Evolutionary conservation across 352 stramenopile species (phyloP).

Genomic region (Globisporangium nagaii): DNA sequence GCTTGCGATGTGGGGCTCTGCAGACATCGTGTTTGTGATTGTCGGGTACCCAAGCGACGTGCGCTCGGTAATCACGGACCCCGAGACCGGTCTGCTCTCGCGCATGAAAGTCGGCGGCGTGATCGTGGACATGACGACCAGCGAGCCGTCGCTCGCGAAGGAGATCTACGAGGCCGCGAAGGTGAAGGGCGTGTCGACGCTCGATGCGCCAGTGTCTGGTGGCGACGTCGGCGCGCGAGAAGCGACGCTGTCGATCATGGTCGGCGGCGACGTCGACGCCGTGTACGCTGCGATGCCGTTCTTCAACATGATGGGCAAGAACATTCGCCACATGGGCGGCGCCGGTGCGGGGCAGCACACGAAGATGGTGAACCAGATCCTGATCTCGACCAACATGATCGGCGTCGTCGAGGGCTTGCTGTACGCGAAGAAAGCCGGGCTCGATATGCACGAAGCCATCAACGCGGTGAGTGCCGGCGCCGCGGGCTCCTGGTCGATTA

Average conservation of each 20-base stretch:
- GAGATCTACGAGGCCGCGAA: slow-evolving; percentile 81
- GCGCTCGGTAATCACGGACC: slow-evolving; percentile 64
- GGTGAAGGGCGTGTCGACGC: slow-evolving; percentile 56
- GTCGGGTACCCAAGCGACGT: slow-evolving; percentile 86
- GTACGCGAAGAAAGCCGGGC: slow-evolving; percentile 82
- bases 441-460: slow-evolving; percentile 88
- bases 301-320: slow-evolving; percentile 87
- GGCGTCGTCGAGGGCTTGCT: slow-evolving; percentile 85
- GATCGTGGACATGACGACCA: slow-evolving; percentile 91
- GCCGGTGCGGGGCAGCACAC: slow-evolving; percentile 82
- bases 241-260: slow-evolving; percentile 87
- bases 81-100: slow-evolving; percentile 56
- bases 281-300: slow-evolving; percentile 82
- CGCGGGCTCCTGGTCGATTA: slow-evolving; percentile 87
- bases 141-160: slow-evolving; percentile 81
- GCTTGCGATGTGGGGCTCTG: no score
- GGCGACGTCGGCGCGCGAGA: slow-evolving; percentile 87
- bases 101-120: slow-evolving; percentile 74
- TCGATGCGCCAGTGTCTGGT: slow-evolving; percentile 84
- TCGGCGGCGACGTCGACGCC: slow-evolving; percentile 79
- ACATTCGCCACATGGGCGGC: slow-evolving; percentile 84
- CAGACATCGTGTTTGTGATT: slow-evolving; percentile 89
- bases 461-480: slow-evolving; percentile 78
- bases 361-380: slow-evolving; percentile 92
- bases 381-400: slow-evolving; percentile 88